Base-by-base conservation (phyloP, 2,329 filamentous ascomycete species). In the Clarireedia homoeocarpa region DNA sequence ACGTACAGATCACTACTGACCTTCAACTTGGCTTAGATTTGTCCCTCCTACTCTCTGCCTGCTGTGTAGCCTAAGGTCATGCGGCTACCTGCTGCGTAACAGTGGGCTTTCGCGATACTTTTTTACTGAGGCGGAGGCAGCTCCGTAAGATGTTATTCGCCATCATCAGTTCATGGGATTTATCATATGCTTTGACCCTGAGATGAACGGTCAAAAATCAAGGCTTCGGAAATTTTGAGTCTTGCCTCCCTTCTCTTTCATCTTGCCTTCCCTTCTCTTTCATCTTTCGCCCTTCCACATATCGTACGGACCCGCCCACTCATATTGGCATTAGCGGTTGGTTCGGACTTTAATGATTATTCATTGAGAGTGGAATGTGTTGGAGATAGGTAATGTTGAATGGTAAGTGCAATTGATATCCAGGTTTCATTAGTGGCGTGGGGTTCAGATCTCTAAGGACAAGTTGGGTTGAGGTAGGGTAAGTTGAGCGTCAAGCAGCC, bases 1-100 rank as follows among this genome's bases (percentile, higher is more conserved):
- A 55, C 26, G 52, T 6, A 55, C 52, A 55, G 52, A 55, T 50
- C 46, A 42, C 52, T 46, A 42, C 38, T 46, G 50, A 55, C 40
- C 48, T 49, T 38, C 30, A 26, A 49, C 46, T 46, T 17, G 40
- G 40, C 23, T 44, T 44, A 44, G 40, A 24, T 24, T 44, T 17
- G 30, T 34, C 10, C 40, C 17, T 24, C 40, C 40, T 44, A 24
- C 9, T 54, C 51, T 26, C 39, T 34, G 20, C n/a, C 40, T 10
- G 38, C 15, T 39, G 48, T 40, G 30, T 26, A 20, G 24, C 48
- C 46, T 15, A 40, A 50, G 20, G 46, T 55, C 23, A 50, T 47
- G 38, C 52, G 40, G 4, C 36, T 42, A 50, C 5, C 38, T 50
- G 52, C 52, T 47, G 46, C 52, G 48, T 55, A 47, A 55, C 46